Conservation (phyloP, 2,329 filamentous ascomycete genomes). For the Sporothrix sp. region DNA sequence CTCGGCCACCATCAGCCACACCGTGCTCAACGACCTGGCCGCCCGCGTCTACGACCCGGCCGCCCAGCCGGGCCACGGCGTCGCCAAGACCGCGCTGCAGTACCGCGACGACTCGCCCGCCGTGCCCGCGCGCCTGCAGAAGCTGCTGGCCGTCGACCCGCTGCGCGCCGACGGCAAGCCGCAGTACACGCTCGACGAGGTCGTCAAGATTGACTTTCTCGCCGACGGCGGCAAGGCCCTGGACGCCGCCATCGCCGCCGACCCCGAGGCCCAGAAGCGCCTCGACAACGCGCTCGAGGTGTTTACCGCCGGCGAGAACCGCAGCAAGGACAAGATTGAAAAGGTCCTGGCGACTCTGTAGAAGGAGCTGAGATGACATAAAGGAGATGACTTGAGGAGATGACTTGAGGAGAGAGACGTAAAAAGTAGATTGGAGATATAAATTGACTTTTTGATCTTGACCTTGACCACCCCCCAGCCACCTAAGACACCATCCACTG, state of each 20-base stretch:
- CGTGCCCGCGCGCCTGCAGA: slow-evolving; percentile 27
- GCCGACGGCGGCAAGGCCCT: slow-evolving; percentile 34
- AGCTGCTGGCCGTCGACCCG: slow-evolving; percentile 30
- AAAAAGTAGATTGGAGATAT: background rate
- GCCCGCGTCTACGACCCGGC: slow-evolving; percentile 22
- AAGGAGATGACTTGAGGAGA: background rate
- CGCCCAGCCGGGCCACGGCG: slow-evolving; percentile 21
- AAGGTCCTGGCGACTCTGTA: slow-evolving; percentile 16
- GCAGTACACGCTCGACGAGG: background rate
- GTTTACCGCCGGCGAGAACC: slow-evolving; percentile 26
- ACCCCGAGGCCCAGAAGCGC: slow-evolving; percentile 28
- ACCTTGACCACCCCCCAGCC: no score
- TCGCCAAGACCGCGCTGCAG: slow-evolving; percentile 31
- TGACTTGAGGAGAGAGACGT: no score
- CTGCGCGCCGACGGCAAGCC: slow-evolving; percentile 25
- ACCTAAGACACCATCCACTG: slow-evolving; percentile 3
- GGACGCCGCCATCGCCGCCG: slow-evolving; percentile 32
- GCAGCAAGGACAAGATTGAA: slow-evolving; percentile 25
- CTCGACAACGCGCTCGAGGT: slow-evolving; percentile 31
- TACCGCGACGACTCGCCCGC: slow-evolving; percentile 26
- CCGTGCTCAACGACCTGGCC: slow-evolving; percentile 29
- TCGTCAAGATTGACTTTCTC: slow-evolving; percentile 34
- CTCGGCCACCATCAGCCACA: slow-evolving; percentile 34
- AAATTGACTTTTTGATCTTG: no score
- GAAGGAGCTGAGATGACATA: background rate